Conservation (phyloP, 306 rosid genomes). For the Casuarina glauca region DNA sequence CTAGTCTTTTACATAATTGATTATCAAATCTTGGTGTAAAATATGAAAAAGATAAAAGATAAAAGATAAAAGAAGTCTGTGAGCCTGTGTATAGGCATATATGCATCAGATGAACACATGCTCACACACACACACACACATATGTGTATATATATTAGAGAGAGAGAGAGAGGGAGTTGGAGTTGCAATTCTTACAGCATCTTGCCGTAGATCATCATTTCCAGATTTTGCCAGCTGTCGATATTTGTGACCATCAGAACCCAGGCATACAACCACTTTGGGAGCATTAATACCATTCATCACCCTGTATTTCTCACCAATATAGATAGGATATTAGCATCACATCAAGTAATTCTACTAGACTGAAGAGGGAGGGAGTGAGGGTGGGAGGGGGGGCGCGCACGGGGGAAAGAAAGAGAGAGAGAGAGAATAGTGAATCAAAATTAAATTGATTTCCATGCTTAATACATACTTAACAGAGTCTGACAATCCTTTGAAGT, state of each 20-base stretch:
- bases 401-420: not conserved
- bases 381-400: not conserved
- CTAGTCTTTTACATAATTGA: not conserved
- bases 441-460: conserved; percentile 19
- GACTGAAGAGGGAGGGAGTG: not conserved
- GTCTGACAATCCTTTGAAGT: conserved; percentile 78
- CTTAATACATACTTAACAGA: conserved; percentile 61
- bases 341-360: conserved; percentile 17
- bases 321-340: conserved; percentile 22
- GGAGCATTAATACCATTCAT: conserved; percentile 98
- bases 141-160: not conserved
- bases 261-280: conserved; percentile 88
- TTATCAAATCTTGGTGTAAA: conserved; percentile 13
- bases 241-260: conserved; percentile 83
- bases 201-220: conserved; percentile 93
- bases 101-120: not conserved
- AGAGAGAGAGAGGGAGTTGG: conserved; percentile 11
- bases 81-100: not conserved
- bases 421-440: not conserved
- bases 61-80: too few species aligned
- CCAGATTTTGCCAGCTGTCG: conserved; percentile 98
- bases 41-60: conserved; percentile 5
- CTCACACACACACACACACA: not conserved
- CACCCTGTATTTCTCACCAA: conserved; percentile 55
- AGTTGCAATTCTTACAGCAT: conserved; percentile 64